These are phyloP conservation scores for Tetrahymena elliotti DNA, from an alignment of 73 alveolate genomes.

Conservation along the genomic window DNA sequence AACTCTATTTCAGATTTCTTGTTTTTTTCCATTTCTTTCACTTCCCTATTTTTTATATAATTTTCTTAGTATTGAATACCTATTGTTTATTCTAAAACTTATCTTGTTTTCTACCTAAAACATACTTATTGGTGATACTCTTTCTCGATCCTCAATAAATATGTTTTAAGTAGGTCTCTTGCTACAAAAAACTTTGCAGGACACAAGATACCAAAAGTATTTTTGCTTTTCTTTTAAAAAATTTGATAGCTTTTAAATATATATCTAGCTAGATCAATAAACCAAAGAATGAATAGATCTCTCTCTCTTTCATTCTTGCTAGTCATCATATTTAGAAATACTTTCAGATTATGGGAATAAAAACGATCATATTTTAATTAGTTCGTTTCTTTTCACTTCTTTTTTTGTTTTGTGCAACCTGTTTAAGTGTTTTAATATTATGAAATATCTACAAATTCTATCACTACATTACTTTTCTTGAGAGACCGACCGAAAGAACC, in stretches of 20 bases:
- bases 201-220: background rate
- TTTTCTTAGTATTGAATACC: background rate
- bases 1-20: background rate
- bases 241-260: background rate
- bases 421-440: background rate
- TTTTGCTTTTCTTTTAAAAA: background rate
- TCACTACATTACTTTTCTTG: background rate
- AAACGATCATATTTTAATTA: background rate
- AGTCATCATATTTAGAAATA: background rate
- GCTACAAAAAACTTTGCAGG: background rate
- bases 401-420: background rate
- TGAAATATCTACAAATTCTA: background rate
- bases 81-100: too few species aligned
- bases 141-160: background rate
- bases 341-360: background rate
- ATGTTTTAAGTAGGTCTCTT: background rate
- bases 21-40: background rate
- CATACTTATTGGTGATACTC: background rate
- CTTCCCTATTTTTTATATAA: background rate
- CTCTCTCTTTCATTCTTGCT: background rate
- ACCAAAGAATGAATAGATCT: too few species aligned
- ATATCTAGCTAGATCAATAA: background rate
- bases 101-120: background rate
- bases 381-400: too few species aligned
- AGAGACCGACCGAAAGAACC: conserved; percentile 4